Conservation (phyloP, 2,329 filamentous ascomycete species). For the Cladosporium phlei region DNA sequence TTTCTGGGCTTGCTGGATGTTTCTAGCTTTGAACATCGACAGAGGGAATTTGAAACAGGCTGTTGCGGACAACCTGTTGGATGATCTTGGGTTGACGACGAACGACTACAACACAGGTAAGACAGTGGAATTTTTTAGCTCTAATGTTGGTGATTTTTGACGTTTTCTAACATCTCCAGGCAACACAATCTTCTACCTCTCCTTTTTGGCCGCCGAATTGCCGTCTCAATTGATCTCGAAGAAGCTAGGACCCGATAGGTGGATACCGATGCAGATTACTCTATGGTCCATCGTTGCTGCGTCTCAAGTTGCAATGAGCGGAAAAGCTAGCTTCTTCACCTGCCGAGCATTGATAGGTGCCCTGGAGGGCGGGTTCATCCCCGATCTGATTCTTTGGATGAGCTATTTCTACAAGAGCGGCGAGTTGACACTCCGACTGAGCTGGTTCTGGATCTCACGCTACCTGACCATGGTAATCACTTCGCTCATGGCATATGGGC, state of each 20-base stretch:
- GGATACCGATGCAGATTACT: conserved; percentile 42
- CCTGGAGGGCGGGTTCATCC: conserved; percentile 45
- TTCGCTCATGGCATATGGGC: conserved; percentile 27
- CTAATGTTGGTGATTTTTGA: too few relatives aligned
- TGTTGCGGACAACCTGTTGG: conserved; percentile 27
- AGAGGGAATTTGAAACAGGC: conserved; percentile 28
- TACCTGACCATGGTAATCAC: conserved; percentile 24
- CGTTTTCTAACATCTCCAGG: too few relatives aligned
- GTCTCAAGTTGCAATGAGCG: conserved; percentile 19
- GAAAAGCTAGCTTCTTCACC: conserved; percentile 34
- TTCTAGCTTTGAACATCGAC: conserved; percentile 26
- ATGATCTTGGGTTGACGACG: conserved; percentile 24
- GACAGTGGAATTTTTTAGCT: background rate
- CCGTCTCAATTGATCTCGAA: conserved; percentile 46
- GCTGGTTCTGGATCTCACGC: conserved; percentile 58
- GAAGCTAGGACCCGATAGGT: conserved; percentile 42
- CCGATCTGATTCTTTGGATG: conserved; percentile 62
- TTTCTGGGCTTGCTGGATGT: conserved; percentile 22
- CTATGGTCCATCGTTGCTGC: conserved; percentile 42
- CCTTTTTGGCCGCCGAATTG: conserved; percentile 37
- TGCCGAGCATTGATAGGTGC: conserved; percentile 39
- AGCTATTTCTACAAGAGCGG: conserved; percentile 71
- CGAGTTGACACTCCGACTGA: conserved; percentile 63
- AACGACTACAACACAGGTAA: conserved; percentile 29
- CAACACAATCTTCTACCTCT: conserved; percentile 25